phyloP scores from a whole-genome alignment of 2,329 filamentous ascomycete species.

The Didymella arachidicola region DNA sequence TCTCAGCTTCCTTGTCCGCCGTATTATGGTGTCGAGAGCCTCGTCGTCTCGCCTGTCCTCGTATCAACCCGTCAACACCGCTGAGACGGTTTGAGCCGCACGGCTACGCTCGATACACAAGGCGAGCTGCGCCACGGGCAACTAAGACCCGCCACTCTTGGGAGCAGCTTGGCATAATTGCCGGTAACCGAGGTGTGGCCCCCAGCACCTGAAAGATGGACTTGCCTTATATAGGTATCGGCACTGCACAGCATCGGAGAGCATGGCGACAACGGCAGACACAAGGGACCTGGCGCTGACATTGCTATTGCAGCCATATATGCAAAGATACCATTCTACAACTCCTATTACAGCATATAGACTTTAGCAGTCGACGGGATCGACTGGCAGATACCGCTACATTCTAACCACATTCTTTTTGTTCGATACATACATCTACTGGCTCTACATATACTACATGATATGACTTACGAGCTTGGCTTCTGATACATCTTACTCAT shows the following conservation, averaged over 20 bases:
- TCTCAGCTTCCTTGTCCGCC: conserved; percentile 32
- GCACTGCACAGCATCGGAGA: not conserved
- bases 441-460: too few relatives aligned
- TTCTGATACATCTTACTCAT: too few relatives aligned
- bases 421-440: too few relatives aligned
- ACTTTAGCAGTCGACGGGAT: conserved; percentile 4
- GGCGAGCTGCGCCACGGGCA: conserved; percentile 2
- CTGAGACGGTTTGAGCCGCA: conserved; percentile 25
- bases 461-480: too few relatives aligned
- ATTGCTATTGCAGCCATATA: not conserved
- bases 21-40: conserved; percentile 32
- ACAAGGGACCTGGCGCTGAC: not conserved
- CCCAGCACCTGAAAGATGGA: not conserved
- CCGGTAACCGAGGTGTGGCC: conserved; percentile 11
- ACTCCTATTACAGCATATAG: conserved; percentile 15
- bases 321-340: not conserved
- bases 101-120: not conserved
- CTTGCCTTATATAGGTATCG: not conserved
- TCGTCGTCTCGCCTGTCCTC: conserved; percentile 24
- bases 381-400: not conserved
- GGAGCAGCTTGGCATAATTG: conserved; percentile 9
- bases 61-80: conserved; percentile 32
- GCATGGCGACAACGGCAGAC: not conserved
- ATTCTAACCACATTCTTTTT: too few relatives aligned
- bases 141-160: conserved; percentile 1